Base-by-base conservation (phyloP, 2,329 filamentous ascomycete species). In the Teratosphaeria epicoccoides region DNA sequence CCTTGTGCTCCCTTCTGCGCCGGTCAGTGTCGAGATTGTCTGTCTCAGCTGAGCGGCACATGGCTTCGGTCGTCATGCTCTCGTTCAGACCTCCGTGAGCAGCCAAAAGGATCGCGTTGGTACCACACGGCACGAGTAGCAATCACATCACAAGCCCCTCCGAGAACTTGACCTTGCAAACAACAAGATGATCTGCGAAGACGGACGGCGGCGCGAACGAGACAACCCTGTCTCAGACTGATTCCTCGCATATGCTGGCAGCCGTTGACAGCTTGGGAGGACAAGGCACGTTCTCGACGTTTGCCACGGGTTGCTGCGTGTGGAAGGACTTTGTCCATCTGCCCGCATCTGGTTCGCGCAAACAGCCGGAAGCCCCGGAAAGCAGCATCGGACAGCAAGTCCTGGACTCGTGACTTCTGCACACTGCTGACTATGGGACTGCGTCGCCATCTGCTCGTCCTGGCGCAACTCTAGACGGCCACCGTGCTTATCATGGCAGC, bases 231-330 rank as follows among this genome's bases (percentile, higher is more conserved):
- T 17, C 33, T 40, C 33, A 40, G 33, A 9, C 33, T 40, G 33
- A 40, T 40, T 14, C 10, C 46, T 47, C 17, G 46, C 46, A 26
- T 26, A 47, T 49, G 47, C 29, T 37, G 9, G 25, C 7, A 20
- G 22, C 47, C 47, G 47, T 22, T 25, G 47, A 24, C 47, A 43
- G 26, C 29, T 49, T 20, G 47, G 47, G 20, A 22, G 22, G 25
- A 49, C 47, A 49, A 49, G n/a, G 33, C 47, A 43, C 46, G 46
- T 28, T 47, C 22, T 29, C 14, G 29, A 49, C 22, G 29, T 22
- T 37, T 43, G 29, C 22, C 47, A 17, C 29, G 25, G 26, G 28
- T 12, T 40, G 22, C 7, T 40, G 29, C 17, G 47, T 33, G n/a
- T 9, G 29, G 24, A 25, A 40, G 20, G 33, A 17, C n/a, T 7